Conservation (phyloP, 768 basidiomycete species). For the Trametes villosa region DNA sequence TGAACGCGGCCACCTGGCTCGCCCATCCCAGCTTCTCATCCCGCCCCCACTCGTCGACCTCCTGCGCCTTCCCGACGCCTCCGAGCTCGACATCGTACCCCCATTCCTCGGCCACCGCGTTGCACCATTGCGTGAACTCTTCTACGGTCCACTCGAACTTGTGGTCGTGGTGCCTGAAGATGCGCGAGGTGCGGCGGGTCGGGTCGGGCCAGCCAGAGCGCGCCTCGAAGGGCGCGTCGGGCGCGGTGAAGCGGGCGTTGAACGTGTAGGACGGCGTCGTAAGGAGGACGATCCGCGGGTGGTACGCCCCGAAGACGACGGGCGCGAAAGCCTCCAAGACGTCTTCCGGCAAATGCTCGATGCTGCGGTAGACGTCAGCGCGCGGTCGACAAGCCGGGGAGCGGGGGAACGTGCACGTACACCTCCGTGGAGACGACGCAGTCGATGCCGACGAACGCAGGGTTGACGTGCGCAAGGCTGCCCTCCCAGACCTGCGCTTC, state of each 20-base stretch:
- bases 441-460: slow-evolving; percentile 63
- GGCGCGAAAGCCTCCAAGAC: slow-evolving; percentile 69
- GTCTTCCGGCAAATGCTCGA: slow-evolving; percentile 74
- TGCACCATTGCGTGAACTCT: slow-evolving; percentile 74
- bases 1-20: slow-evolving; percentile 68
- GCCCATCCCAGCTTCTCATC: slow-evolving; percentile 69
- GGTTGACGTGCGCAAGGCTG: slow-evolving; percentile 68
- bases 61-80: slow-evolving; percentile 60
- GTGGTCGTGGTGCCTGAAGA: slow-evolving; percentile 84
- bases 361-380: slow-evolving; percentile 47
- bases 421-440: slow-evolving; percentile 84
- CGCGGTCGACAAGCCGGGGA: neutral
- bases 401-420: slow-evolving; percentile 48
- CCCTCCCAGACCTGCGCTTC: slow-evolving; percentile 75
- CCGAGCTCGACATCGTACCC: slow-evolving; percentile 68
- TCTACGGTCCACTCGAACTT: slow-evolving; percentile 87
- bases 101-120: slow-evolving; percentile 60
- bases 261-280: slow-evolving; percentile 89
- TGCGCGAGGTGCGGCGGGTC: slow-evolving; percentile 69
- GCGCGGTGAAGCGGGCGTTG: slow-evolving; percentile 74
- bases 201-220: slow-evolving; percentile 68
- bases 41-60: slow-evolving; percentile 74
- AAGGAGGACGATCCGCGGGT: slow-evolving; percentile 71
- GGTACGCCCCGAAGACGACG: slow-evolving; percentile 76
- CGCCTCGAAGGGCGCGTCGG: slow-evolving; percentile 43